Evolutionary conservation across 805 yeast species (phyloP).

Genomic region (Teunomyces atbi): DNA sequence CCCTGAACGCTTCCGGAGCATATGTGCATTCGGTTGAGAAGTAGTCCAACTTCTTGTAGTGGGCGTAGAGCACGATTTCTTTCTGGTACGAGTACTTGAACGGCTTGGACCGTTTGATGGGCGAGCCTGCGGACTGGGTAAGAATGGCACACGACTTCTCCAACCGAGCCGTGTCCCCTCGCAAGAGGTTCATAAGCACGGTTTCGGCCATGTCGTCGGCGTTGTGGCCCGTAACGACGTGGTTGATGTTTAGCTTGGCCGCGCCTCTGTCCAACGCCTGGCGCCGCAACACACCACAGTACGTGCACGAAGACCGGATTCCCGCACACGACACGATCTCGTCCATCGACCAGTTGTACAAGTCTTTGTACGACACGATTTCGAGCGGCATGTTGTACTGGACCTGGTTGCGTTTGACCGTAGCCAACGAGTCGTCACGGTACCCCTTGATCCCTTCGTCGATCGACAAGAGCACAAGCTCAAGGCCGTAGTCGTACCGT

Average conservation of each 20-base stretch:
- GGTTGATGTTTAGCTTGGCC: conserved; percentile 74
- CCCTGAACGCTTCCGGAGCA: conserved; percentile 98
- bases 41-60: conserved; percentile 90
- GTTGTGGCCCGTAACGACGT: conserved; percentile 96
- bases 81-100: conserved; percentile 94
- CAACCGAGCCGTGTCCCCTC: conserved; percentile 95
- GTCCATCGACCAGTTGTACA: conserved; percentile 99
- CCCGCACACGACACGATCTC: conserved; percentile 95
- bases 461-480: conserved; percentile 76
- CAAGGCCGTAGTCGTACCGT: conserved; percentile 82
- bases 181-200: conserved; percentile 84
- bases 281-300: conserved; percentile 95
- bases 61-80: conserved; percentile 96
- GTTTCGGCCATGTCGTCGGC: conserved; percentile 99
- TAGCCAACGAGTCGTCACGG: conserved; percentile 94
- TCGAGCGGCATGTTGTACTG: conserved; percentile 81
- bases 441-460: conserved; percentile 98
- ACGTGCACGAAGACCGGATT: conserved; percentile 89
- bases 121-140: conserved; percentile 80
- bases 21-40: conserved; percentile 97
- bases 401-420: conserved; percentile 87
- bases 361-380: conserved; percentile 80
- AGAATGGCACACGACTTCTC: conserved; percentile 85
- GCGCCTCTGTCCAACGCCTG: conserved; percentile 98
- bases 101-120: conserved; percentile 91